These are phyloP conservation scores for Apiospora marii DNA, from an alignment of 2,329 filamentous ascomycete genomes.

Conservation along the genomic window DNA sequence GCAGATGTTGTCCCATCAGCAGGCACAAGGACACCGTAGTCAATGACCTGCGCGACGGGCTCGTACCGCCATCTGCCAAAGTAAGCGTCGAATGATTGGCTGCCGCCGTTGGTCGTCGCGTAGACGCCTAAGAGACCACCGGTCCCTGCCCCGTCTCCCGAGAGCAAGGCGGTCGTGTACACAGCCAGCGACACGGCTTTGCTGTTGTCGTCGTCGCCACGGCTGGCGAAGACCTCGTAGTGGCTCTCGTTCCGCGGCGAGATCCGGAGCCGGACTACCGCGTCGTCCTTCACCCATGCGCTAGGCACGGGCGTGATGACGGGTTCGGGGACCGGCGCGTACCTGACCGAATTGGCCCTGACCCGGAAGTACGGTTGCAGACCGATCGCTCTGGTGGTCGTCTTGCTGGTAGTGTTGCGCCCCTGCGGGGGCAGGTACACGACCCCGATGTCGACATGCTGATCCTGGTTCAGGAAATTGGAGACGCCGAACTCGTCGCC, in stretches of 20 bases:
- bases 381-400: neutral
- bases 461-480: slow-evolving; percentile 39
- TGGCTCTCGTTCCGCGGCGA: slow-evolving; percentile 39
- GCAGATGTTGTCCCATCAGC: neutral
- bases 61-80: slow-evolving; percentile 40
- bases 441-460: slow-evolving; percentile 38
- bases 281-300: slow-evolving; percentile 31
- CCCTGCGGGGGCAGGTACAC: slow-evolving; percentile 26
- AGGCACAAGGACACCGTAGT: neutral
- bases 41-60: slow-evolving; percentile 36
- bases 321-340: slow-evolving; percentile 28
- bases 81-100: slow-evolving; percentile 33
- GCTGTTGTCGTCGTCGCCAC: slow-evolving; percentile 21
- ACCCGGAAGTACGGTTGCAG: slow-evolving; percentile 37
- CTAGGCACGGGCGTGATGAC: slow-evolving; percentile 34
- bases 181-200: slow-evolving; percentile 33
- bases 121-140: slow-evolving; percentile 45
- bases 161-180: slow-evolving; percentile 38
- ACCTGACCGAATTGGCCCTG: slow-evolving; percentile 38
- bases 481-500: slow-evolving; percentile 39
- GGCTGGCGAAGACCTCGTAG: slow-evolving; percentile 40
- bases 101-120: slow-evolving; percentile 46
- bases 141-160: slow-evolving; percentile 43
- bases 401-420: neutral
- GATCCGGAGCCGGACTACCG: slow-evolving; percentile 40